A percentile compares a stretch with the other conserved stretches of the same genome.
Conservation (phyloP, 306 rosid species). For the Lathyrus tuberosus region DNA sequence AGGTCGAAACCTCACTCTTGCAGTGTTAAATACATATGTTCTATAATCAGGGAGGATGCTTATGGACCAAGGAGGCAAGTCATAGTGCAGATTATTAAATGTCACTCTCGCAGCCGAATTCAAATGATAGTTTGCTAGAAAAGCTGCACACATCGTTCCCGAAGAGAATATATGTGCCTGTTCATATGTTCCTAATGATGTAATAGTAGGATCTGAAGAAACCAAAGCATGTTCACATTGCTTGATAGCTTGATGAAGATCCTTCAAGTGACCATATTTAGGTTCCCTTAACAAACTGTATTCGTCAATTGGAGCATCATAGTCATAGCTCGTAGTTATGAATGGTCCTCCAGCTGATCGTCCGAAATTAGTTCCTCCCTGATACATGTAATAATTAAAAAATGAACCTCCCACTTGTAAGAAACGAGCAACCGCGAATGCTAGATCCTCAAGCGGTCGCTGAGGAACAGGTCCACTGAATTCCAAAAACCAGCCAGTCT, state of each 20-base stretch:
- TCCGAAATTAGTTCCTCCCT: constrained; percentile 98
- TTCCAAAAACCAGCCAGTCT: constrained; percentile 99
- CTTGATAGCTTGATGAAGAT: constrained; percentile 83
- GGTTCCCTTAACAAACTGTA: constrained; percentile 90
- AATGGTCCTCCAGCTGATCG: constrained; percentile 98
- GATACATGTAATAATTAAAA: constrained; percentile 93
- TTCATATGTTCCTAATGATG: constrained; percentile 72
- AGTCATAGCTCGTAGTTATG: constrained; percentile 90
- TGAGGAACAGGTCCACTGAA: constrained; percentile 77
- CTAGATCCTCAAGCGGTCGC: constrained; percentile 92
- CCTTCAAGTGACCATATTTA: constrained; percentile 82
- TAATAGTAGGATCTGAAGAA: constrained; percentile 76
- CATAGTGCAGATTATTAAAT: constrained; percentile 71
- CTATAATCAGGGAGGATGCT: constrained; percentile 97
- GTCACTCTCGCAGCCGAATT: constrained; percentile 62
- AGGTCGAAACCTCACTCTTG: constrained; percentile 75
- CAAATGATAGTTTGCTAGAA: constrained; percentile 72
- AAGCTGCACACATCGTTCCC: constrained; percentile 74
- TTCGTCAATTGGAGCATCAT: constrained; percentile 97
- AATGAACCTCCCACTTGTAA: constrained; percentile 82
- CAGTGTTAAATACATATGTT: constrained; percentile 78
- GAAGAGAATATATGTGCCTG: constrained; percentile 86
- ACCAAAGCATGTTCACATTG: constrained; percentile 81
- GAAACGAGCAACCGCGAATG: constrained; percentile 93
- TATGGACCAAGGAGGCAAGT: constrained; percentile 94